phyloP scores from a whole-genome alignment of 345 rosid genomes.

The Moricandia moricandioides region DNA sequence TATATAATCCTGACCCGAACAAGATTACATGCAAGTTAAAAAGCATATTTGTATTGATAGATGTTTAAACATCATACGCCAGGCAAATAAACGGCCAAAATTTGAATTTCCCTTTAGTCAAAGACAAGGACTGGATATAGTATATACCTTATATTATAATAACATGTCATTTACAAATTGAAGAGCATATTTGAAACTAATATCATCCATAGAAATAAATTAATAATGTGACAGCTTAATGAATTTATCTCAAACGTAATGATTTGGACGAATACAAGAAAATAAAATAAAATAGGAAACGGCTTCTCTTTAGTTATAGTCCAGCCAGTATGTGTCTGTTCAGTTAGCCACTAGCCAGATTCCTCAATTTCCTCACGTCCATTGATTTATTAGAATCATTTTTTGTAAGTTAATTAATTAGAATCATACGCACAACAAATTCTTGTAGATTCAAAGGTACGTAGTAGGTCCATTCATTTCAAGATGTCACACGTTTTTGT shows the following conservation, averaged over 20 bases:
- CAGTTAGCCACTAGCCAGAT: slow-evolving; percentile 33
- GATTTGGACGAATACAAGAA: slow-evolving; percentile 11
- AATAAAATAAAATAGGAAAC: not conserved
- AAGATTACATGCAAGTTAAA: not conserved
- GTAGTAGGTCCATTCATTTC: slow-evolving; percentile 19
- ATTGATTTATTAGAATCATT: too few relatives aligned
- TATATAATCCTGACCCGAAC: not conserved
- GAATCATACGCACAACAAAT: too few relatives aligned
- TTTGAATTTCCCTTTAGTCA: too few relatives aligned
- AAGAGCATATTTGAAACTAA: slow-evolving; percentile 31
- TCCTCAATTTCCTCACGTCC: slow-evolving; percentile 21
- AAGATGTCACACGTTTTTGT: slow-evolving; percentile 29
- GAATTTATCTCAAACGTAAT: slow-evolving; percentile 6
- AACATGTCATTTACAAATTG: slow-evolving; percentile 18
- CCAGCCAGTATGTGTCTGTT: slow-evolving; percentile 25
- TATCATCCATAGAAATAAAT: slow-evolving; percentile 9
- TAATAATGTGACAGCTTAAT: slow-evolving; percentile 6
- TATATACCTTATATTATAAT: too few relatives aligned
- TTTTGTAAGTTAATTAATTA: too few relatives aligned
- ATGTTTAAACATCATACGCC: not conserved
- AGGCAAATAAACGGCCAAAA: not conserved
- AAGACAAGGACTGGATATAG: too few relatives aligned
- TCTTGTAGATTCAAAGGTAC: slow-evolving; percentile 25
- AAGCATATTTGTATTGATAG: not conserved
- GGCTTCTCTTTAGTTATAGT: slow-evolving; percentile 14